Percentiles rank a stretch among this genome's conserved stretches.
phyloP scores from a whole-genome alignment of 1,139 yeast species.

The Yamadazyma epiphylla region DNA sequence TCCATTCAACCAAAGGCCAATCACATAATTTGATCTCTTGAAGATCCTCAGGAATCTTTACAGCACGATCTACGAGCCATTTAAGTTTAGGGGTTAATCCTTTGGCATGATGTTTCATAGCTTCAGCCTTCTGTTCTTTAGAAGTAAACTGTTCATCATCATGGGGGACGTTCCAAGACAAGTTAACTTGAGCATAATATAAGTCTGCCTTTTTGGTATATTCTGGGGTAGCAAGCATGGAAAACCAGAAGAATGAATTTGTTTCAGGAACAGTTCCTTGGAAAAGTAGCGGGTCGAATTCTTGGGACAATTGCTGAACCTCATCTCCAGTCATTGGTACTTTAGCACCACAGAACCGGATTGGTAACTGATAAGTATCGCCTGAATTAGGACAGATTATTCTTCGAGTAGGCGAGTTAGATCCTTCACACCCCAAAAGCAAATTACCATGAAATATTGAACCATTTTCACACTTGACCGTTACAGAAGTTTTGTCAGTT shows the following conservation, averaged over 20 bases:
- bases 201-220: slow-evolving; percentile 11
- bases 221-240: slow-evolving; percentile 21
- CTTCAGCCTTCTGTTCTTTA: slow-evolving; percentile 13
- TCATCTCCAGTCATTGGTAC: slow-evolving; percentile 18
- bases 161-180: slow-evolving; percentile 15
- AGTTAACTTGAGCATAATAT: slow-evolving; percentile 18
- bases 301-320: slow-evolving; percentile 11
- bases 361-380: slow-evolving; percentile 18
- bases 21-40: slow-evolving; percentile 15
- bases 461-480: slow-evolving; percentile 17
- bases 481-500: slow-evolving; percentile 9
- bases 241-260: slow-evolving; percentile 24
- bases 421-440: slow-evolving; percentile 22
- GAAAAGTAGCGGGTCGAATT: slow-evolving; percentile 22
- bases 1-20: slow-evolving; percentile 16
- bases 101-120: slow-evolving; percentile 13
- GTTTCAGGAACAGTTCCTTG: slow-evolving; percentile 24
- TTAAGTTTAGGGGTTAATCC: slow-evolving; percentile 14
- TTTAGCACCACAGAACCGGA: slow-evolving; percentile 22
- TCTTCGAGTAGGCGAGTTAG: slow-evolving; percentile 18
- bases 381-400: slow-evolving; percentile 15
- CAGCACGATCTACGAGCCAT: slow-evolving; percentile 14
- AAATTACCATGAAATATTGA: slow-evolving; percentile 16
- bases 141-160: slow-evolving; percentile 14
- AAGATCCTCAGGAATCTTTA: slow-evolving; percentile 10